phyloP scores from a whole-genome alignment of 2,329 filamentous ascomycete species.

The Fusarium irregulare region DNA sequence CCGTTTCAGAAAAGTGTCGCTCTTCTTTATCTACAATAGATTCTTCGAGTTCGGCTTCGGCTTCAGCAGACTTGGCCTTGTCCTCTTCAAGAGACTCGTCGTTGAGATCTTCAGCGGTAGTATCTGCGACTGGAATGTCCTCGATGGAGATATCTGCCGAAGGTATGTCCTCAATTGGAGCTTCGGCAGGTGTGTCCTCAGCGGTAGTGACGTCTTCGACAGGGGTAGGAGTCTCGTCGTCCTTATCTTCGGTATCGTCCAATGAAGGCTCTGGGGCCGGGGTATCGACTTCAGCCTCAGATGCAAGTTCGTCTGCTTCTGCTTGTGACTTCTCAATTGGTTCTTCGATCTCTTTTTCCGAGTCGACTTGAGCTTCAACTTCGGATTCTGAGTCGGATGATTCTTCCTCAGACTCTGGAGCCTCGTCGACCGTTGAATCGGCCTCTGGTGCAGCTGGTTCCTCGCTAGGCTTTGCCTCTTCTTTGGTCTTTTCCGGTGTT shows the following conservation, averaged over 20 bases:
- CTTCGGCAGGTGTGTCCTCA: constrained; percentile 22
- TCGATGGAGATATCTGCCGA: constrained; percentile 18
- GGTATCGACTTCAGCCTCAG: constrained; percentile 14
- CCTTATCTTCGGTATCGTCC: constrained; percentile 20
- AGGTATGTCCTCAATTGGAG: constrained; percentile 15
- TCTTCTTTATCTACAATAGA: constrained; percentile 20
- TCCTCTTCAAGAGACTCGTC: constrained; percentile 18
- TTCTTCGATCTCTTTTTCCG: constrained; percentile 9
- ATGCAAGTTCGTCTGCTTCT: constrained; percentile 7
- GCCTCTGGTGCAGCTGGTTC: constrained; percentile 2
- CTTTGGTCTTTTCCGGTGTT: constrained; percentile 15
- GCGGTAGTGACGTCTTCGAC: constrained; percentile 18
- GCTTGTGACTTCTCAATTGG: constrained; percentile 11
- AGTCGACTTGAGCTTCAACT: constrained; percentile 1
- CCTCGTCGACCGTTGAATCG: constrained; percentile 1
- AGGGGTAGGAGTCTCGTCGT: constrained; percentile 16
- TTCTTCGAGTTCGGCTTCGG: constrained; percentile 20
- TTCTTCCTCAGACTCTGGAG: constrained; percentile 1
- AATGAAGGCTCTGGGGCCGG: constrained; percentile 6
- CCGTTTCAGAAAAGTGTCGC: constrained; percentile 25
- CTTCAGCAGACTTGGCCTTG: constrained; percentile 13
- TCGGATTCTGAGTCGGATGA: not conserved
- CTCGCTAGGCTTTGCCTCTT: not conserved
- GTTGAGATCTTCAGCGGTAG: constrained; percentile 12
- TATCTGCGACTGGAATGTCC: constrained; percentile 14